These are phyloP conservation scores for Mycothermus thermophilus DNA, from an alignment of 495 filamentous ascomycete genomes.

Conservation along the genomic window DNA sequence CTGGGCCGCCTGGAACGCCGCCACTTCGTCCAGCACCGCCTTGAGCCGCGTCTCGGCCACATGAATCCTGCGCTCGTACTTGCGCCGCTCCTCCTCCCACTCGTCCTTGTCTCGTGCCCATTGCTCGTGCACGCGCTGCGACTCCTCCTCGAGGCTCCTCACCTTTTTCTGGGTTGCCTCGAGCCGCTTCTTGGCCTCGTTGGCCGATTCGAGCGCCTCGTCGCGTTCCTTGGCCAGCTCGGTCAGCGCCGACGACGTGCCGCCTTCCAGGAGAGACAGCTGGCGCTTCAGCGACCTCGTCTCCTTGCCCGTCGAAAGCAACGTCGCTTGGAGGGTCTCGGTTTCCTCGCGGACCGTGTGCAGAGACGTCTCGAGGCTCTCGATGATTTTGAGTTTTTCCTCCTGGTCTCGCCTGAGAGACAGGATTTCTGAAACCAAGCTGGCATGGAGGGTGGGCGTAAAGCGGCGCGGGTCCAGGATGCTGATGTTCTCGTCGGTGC, in stretches of 20 bases:
- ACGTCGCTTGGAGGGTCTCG: conserved; percentile 46
- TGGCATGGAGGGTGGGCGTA: conserved; percentile 89
- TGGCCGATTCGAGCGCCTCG: conserved; percentile 57
- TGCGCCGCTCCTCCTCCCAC: conserved; percentile 70
- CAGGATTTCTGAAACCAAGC: conserved; percentile 86
- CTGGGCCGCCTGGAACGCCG: conserved; percentile 52
- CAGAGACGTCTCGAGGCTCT: conserved; percentile 63
- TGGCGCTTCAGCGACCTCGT: conserved; percentile 70
- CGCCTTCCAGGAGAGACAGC: conserved; percentile 72
- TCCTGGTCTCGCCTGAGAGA: conserved; percentile 77
- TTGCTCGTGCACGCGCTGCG: conserved; percentile 54
- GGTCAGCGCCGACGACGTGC: conserved; percentile 67
- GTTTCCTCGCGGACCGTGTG: conserved; percentile 58
- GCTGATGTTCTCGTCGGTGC: conserved; percentile 58
- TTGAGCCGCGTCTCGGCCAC: conserved; percentile 78
- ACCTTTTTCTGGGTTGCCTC: conserved; percentile 65
- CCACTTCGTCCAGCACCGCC: conserved; percentile 68
- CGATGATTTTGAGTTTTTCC: conserved; percentile 69
- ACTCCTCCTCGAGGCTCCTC: conserved; percentile 72
- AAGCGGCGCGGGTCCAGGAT: conserved; percentile 81
- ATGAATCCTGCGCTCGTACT: conserved; percentile 69
- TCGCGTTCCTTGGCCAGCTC: conserved; percentile 79
- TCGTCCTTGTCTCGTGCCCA: conserved; percentile 71
- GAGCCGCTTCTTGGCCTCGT: conserved; percentile 64
- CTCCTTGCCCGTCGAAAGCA: conserved; percentile 55